Evolutionary conservation across 495 filamentous ascomycete genomes (phyloP), one percentile per base, ranked within the genome.

Genomic region (Podospora conica): DNA sequence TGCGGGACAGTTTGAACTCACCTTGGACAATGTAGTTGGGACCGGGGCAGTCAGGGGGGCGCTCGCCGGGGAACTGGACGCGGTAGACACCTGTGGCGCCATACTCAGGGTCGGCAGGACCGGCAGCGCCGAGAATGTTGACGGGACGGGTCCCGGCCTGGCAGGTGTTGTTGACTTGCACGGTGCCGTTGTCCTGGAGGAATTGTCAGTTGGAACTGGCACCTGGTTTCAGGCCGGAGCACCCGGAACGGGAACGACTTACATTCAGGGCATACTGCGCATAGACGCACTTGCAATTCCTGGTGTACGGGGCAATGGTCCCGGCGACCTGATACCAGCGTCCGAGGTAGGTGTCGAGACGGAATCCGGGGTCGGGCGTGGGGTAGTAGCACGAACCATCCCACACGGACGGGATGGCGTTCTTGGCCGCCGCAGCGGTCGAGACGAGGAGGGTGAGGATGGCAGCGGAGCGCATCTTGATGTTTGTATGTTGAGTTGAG

Each of bases 281-380:
- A 55, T 24, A 63, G 15, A 58, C 63, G 63, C 68, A 70, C 22
- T 67, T 70, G 68, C 68, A 70, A 53, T 33, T 48, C 29, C 25
- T 21, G 53, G 57, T 70, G 54, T 54, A 70, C 11, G 68, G 68
- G 10, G 61, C 65, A 25, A 64, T n/a, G 6, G 68, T 68, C 25
- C 68, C 68, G 24, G 68, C 68, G 23, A 70, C 68, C 58, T 70
- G 68, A 58, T 70, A 70, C 68, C 68, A 70, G 40, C 68, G 65
- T 9, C 68, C 68, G 27, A 70, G 65, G 61, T 70, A 70, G 9
- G 65, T 48, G 29, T 48, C 33, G 23, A 70, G 61, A 23, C 63
- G 33, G 33, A 70, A 70, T 20, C 48, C 68, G 20, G 57, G 33
- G 57, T 70, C 68, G n/a, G 65, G 27, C 6, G 29, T 57, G 20